Percentiles rank a stretch among this genome's conserved stretches.
Conservation (phyloP, 2,329 filamentous ascomycete genomes). For the Aspergillus sp. region DNA sequence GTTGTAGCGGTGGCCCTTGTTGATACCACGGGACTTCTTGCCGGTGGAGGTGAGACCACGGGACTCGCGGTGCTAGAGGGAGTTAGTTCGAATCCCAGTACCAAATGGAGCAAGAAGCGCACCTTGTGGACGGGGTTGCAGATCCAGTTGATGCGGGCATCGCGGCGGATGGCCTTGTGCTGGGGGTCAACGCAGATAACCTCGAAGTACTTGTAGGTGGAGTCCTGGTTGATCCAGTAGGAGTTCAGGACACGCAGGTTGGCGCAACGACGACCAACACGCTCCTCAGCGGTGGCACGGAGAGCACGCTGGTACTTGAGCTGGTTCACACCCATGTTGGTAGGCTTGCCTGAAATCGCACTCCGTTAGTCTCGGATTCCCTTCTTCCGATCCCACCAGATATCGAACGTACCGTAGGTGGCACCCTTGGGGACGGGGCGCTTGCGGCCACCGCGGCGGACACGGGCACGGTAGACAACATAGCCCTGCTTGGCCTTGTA, state of each 20-base stretch:
- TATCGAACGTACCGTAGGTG: conserved; percentile 79
- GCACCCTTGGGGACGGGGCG: conserved; percentile 94
- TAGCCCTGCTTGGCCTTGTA: conserved; percentile 99
- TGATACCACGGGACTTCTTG: conserved; percentile 99
- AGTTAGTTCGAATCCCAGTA: not conserved
- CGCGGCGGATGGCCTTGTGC: conserved; percentile 99
- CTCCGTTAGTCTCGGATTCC: conserved; percentile 17
- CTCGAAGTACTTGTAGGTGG: conserved; percentile 99
- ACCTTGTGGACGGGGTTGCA: conserved; percentile 98
- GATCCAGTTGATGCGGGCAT: conserved; percentile 99
- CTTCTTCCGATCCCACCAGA: no score
- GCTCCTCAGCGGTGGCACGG: conserved; percentile 97
- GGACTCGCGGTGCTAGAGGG: conserved; percentile 79
- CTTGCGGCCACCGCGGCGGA: conserved; percentile 99
- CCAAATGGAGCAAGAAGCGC: conserved; percentile 11
- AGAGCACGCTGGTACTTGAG: conserved; percentile 99
- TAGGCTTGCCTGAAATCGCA: conserved; percentile 79
- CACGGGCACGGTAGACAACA: conserved; percentile 99
- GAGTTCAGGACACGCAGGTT: conserved; percentile 99
- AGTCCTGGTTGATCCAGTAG: conserved; percentile 99
- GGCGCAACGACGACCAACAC: conserved; percentile 97
- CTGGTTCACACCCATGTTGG: conserved; percentile 99
- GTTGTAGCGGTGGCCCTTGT: conserved; percentile 99
- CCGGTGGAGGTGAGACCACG: conserved; percentile 96
- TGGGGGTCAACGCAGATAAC: conserved; percentile 99